Percentiles rank a stretch among this genome's conserved stretches.
These are phyloP conservation scores for Sphagnum fallax DNA, from an alignment of 228 moss, liverwort and hornwort species.

Conservation along the genomic window DNA sequence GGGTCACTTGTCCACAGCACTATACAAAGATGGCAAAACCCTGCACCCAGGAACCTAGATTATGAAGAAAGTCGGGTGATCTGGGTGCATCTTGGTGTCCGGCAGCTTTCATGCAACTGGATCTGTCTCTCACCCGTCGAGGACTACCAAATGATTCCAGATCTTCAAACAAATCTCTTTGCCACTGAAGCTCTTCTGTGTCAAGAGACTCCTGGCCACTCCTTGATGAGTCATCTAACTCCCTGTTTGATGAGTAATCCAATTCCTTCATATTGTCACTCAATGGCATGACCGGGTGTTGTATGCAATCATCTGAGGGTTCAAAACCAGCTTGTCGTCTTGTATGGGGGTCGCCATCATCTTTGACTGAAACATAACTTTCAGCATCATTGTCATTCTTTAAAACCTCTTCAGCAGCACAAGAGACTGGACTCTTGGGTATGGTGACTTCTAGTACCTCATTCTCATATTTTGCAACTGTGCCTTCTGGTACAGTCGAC, in stretches of 20 bases:
- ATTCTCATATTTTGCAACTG: slow-evolving; percentile 28
- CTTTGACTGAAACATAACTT: slow-evolving; percentile 5
- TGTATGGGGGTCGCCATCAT: background rate
- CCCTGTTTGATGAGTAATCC: slow-evolving; percentile 30
- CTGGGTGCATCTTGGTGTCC: slow-evolving; percentile 7
- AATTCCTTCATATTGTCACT: slow-evolving; percentile 7
- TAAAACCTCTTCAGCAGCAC: slow-evolving; percentile 3
- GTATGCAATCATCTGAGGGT: too few species aligned
- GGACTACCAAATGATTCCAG: slow-evolving; percentile 40
- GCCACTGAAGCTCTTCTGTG: slow-evolving; percentile 32
- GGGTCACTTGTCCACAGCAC: background rate
- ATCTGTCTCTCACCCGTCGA: slow-evolving; percentile 9
- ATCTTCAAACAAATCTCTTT: slow-evolving; percentile 39
- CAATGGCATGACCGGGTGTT: too few species aligned
- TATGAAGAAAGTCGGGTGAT: slow-evolving; percentile 31
- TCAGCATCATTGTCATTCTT: background rate
- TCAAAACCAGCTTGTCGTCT: background rate
- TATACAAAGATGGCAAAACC: slow-evolving; percentile 27
- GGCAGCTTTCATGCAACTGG: slow-evolving; percentile 24
- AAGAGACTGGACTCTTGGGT: slow-evolving; percentile 27
- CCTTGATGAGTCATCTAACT: slow-evolving; percentile 10
- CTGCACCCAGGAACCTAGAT: slow-evolving; percentile 39
- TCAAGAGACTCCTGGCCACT: slow-evolving; percentile 12
- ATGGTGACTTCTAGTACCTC: slow-evolving; percentile 31
- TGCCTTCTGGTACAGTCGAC: slow-evolving; percentile 28